Conservation (phyloP, 179 eudicot species). For the Amaranthus tricolor region DNA sequence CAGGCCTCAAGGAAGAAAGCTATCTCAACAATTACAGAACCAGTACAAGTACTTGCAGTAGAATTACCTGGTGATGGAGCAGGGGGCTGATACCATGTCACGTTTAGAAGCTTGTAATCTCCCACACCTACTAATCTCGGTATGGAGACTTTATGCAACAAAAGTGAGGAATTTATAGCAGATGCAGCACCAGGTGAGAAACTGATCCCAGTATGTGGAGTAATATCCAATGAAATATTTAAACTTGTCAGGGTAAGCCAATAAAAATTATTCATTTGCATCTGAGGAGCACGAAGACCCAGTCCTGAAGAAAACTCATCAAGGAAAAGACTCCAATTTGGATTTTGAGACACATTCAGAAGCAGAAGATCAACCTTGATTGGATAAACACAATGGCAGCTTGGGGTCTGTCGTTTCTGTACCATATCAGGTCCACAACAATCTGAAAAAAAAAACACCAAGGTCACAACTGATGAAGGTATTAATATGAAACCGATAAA, state of each 20-base stretch:
- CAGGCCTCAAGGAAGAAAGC: not conserved
- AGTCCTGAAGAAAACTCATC: conserved; percentile 68
- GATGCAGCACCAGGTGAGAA: conserved; percentile 63
- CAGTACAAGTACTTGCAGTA: conserved; percentile 8
- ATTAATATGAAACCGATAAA: not conserved
- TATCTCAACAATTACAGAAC: not conserved
- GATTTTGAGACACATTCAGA: conserved; percentile 62
- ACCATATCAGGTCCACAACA: conserved; percentile 92
- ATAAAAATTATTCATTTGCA: conserved; percentile 81
- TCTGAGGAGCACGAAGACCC: conserved; percentile 65
- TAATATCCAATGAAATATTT: conserved; percentile 87
- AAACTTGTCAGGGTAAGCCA: conserved; percentile 53
- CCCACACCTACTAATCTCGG: conserved; percentile 73
- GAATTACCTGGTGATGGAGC: conserved; percentile 70
- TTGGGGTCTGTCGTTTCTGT: conserved; percentile 60
- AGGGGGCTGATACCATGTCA: conserved; percentile 83
- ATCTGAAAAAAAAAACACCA: conserved; percentile 40
- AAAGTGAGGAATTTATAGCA: conserved; percentile 64
- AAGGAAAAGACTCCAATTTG: conserved; percentile 73
- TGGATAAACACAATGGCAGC: conserved; percentile 91
- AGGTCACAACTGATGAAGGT: conserved; percentile 23
- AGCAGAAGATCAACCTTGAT: conserved; percentile 85
- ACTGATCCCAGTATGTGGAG: conserved; percentile 74
- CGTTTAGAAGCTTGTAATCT: conserved; percentile 77
- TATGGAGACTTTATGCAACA: conserved; percentile 62